Conservation (phyloP, 2,329 filamentous ascomycete species). For the Phialocephala sp. region DNA sequence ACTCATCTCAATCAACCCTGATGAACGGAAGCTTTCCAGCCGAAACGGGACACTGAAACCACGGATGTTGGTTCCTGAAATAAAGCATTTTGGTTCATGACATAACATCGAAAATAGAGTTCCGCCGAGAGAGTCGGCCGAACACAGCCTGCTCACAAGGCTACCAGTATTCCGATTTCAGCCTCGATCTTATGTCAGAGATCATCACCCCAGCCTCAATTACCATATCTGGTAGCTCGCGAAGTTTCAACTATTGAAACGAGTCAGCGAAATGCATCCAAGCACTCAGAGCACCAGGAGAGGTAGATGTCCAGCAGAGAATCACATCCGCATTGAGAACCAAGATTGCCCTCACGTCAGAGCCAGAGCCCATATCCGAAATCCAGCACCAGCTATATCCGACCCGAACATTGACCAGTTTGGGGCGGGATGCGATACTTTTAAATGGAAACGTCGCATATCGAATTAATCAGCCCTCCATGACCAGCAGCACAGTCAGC, state of each 20-base stretch:
- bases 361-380: background rate
- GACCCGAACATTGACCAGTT: background rate
- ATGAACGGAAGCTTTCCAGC: background rate
- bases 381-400: background rate
- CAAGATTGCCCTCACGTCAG: slow-evolving; percentile 12
- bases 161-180: background rate
- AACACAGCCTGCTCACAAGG: slow-evolving; percentile 1
- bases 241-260: slow-evolving; percentile 2
- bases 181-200: slow-evolving; percentile 8
- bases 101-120: slow-evolving; percentile 7
- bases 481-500: slow-evolving; percentile 19
- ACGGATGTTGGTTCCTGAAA: background rate
- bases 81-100: background rate
- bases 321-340: slow-evolving; percentile 8
- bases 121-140: background rate
- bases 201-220: slow-evolving; percentile 11
- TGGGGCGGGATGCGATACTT: slow-evolving; percentile 8
- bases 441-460: slow-evolving; percentile 11
- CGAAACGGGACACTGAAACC: background rate
- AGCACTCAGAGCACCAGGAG: background rate
- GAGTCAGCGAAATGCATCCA: slow-evolving; percentile 17
- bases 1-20: background rate
- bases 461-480: slow-evolving; percentile 17
- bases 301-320: slow-evolving; percentile 4
- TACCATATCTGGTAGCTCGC: background rate